phyloP scores from a whole-genome alignment of 1,284 basidiomycete genomes.

The Microbotryum silenes-acaulis region DNA sequence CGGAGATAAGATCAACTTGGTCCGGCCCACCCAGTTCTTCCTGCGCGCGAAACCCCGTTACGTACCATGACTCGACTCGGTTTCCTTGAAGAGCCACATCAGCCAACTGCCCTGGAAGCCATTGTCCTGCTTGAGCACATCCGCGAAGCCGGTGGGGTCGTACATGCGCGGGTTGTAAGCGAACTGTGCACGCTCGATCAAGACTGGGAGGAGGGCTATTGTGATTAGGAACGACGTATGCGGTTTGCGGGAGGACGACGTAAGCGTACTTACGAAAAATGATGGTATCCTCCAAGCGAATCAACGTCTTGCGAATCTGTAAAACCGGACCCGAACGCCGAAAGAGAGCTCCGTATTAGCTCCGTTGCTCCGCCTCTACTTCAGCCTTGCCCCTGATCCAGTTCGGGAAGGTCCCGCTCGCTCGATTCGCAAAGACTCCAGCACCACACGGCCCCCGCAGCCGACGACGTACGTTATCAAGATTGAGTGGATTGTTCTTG shows the following conservation, averaged over 20 bases:
- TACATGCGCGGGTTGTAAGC: constrained; percentile 91
- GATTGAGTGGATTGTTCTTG: constrained; percentile 20
- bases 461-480: constrained; percentile 18
- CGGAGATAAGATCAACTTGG: too few species aligned
- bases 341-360: background rate
- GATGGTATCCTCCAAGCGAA: constrained; percentile 93
- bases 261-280: constrained; percentile 70
- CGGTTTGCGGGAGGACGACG: too few species aligned
- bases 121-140: constrained; percentile 54
- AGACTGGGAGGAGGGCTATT: constrained; percentile 42
- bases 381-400: background rate
- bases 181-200: constrained; percentile 96
- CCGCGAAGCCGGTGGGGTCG: constrained; percentile 53
- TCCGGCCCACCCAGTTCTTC: too few species aligned
- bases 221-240: too few species aligned
- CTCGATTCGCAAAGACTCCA: too few species aligned
- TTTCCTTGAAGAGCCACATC: constrained; percentile 95
- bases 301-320: constrained; percentile 71
- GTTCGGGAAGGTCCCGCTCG: too few species aligned
- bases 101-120: constrained; percentile 82
- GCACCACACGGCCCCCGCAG: too few species aligned
- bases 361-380: background rate
- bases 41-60: background rate
- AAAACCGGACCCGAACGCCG: constrained; percentile 59
- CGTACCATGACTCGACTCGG: constrained; percentile 85